A percentile compares a stretch with the other conserved stretches of the same genome.
Conservation (phyloP, 1,284 basidiomycete species). For the Sporisorium graminicola region DNA sequence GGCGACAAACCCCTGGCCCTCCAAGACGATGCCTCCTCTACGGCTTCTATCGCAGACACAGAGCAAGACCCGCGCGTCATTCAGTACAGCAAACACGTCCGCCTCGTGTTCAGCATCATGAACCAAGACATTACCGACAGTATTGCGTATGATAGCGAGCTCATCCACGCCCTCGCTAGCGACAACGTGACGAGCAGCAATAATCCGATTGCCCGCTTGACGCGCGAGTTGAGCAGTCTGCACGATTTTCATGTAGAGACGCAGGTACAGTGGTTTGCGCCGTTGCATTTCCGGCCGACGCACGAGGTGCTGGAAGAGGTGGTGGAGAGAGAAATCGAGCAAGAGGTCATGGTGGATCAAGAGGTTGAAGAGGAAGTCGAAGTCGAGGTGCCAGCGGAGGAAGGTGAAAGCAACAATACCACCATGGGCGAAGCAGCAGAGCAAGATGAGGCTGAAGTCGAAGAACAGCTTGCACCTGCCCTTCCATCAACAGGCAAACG, state of each 20-base stretch:
- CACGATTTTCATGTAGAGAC: constrained; percentile 94
- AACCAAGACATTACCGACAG: constrained; percentile 58
- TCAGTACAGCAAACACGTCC: constrained; percentile 57
- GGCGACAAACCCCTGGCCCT: constrained; percentile 14
- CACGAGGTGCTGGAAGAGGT: constrained; percentile 67
- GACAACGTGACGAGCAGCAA: neutral
- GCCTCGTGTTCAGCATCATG: constrained; percentile 65
- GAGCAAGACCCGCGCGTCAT: constrained; percentile 55
- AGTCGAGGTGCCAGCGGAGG: neutral
- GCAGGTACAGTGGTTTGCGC: constrained; percentile 91
- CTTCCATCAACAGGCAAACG: neutral
- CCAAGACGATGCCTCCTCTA: neutral
- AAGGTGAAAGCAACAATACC: neutral
- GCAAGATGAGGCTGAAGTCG: constrained; percentile 11
- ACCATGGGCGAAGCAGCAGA: constrained; percentile 4
- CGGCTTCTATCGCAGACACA: constrained; percentile 3
- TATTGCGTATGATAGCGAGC: constrained; percentile 28
- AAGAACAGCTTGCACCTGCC: constrained; percentile 1
- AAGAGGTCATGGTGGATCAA: constrained; percentile 44
- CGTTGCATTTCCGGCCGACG: constrained; percentile 83
- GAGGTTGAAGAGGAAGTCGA: constrained; percentile 33
- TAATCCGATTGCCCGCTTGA: constrained; percentile 30
- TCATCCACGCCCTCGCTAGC: constrained; percentile 27
- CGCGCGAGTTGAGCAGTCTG: constrained; percentile 70
- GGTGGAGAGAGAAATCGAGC: constrained; percentile 38